Base-by-base conservation (phyloP, 2,329 filamentous ascomycete species). In the Cercospora sojina region DNA sequence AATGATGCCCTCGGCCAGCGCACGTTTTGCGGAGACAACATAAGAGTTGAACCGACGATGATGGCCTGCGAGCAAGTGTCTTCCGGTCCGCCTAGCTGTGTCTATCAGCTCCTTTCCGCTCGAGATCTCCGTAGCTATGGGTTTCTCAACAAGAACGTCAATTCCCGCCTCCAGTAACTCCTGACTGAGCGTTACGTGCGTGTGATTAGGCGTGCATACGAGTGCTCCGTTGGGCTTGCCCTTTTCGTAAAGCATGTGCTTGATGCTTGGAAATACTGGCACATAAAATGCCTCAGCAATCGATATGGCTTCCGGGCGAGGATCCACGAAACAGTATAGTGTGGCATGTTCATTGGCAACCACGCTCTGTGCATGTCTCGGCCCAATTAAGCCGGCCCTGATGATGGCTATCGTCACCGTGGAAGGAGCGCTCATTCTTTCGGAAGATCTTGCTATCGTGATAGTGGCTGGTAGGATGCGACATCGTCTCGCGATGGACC, bases 31-130 rank as follows among this genome's bases (percentile, higher is more conserved):
- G 2, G 82, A 79, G 5, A 80, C 75, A 5, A 86, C 80, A 72
- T 85, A 86, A 0, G 83, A 83, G 70, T 88, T 87, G 77, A 88
- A 88, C 2, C 86, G 81, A 9, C 86, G 80, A 71, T 88, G 86
- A 68, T 88, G 86, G 6, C 85, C 86, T 1, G 86, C 83, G 0
- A 87, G 77, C 0, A 85, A 76, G n/a, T 81, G 80, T 12, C 68
- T 72, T 2, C 64, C 49, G 4, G 51, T 43, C 18, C 47, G 23
- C 18, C 69, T 56, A 1, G 75, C 77, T 35, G 71, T 70, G 66
- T 59, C 25, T 12, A 79, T 73, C 7, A 79, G 69, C 16, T 72
- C 74, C 18, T 74, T 69, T 0, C 81, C 83, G 13, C 74, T 78
- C 0, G 67, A 56, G 23, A 81, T 74, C 32, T 81, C 77, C 5